Conservation (phyloP, 257 asterid genomes). For the Scutellaria galericulata region DNA sequence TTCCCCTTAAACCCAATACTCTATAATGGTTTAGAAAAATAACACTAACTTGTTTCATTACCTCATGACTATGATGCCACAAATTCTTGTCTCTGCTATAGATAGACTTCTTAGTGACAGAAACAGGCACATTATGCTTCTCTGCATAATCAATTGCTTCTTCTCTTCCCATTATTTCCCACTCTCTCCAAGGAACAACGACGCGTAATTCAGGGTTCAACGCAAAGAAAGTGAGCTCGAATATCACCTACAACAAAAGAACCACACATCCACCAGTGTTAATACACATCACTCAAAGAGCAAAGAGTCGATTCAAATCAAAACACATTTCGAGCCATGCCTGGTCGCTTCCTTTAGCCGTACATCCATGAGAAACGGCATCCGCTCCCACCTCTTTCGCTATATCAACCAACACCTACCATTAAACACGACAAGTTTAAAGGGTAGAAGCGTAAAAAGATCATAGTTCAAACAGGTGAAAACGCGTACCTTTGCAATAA, state of each 20-base stretch:
- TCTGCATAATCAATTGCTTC: background rate
- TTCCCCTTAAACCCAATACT: background rate
- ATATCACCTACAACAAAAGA: background rate
- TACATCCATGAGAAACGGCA: background rate
- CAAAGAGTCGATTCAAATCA: too few relatives aligned
- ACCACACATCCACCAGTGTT: too few relatives aligned
- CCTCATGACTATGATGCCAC: constrained; percentile 2
- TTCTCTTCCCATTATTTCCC: background rate
- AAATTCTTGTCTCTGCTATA: background rate
- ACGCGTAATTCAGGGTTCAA: background rate
- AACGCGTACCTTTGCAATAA: background rate
- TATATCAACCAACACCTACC: background rate
- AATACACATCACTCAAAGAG: too few relatives aligned
- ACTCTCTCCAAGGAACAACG: background rate
- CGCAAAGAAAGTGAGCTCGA: background rate
- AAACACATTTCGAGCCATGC: background rate
- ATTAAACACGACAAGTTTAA: background rate
- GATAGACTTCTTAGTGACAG: background rate
- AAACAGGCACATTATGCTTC: background rate
- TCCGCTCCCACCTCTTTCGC: background rate
- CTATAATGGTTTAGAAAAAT: too few relatives aligned
- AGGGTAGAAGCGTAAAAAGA: too few relatives aligned
- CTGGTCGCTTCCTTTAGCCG: background rate
- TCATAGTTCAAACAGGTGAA: too few relatives aligned
- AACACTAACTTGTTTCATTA: too few relatives aligned